Evolutionary conservation across 495 filamentous ascomycete species (phyloP).

Genomic region (Bombardia bombarda): DNA sequence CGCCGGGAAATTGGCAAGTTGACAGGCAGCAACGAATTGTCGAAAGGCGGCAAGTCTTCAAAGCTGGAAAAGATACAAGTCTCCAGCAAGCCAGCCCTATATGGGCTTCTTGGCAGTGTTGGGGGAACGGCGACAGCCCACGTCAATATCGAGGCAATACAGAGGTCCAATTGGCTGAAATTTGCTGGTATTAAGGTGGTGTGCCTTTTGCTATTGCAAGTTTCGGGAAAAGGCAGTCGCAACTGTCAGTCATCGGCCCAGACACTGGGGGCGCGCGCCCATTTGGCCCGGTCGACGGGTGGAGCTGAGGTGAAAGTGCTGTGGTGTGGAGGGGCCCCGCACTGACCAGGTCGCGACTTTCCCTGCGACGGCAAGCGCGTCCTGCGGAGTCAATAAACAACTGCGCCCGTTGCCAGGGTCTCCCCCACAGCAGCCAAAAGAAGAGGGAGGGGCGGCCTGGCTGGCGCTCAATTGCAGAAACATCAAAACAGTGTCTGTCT

Average conservation of each 20-base stretch:
- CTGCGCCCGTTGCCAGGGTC: constrained; percentile 35
- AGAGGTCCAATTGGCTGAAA: constrained; percentile 6
- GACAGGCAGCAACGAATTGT: neutral
- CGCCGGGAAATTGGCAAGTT: too few species aligned
- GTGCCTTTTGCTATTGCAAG: neutral
- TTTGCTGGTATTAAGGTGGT: neutral
- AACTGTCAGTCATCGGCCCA: neutral
- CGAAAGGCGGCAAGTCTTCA: neutral
- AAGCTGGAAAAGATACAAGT: neutral
- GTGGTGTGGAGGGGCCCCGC: constrained; percentile 12
- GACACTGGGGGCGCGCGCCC: too few species aligned
- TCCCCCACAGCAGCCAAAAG: too few species aligned
- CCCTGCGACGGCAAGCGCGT: constrained; percentile 5
- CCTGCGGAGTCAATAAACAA: constrained; percentile 31
- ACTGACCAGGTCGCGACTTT: constrained; percentile 9
- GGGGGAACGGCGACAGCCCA: constrained; percentile 1
- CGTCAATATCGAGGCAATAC: neutral
- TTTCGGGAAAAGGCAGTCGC: neutral
- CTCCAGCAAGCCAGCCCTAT: neutral
- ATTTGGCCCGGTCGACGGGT: too few species aligned
- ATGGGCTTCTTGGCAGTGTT: constrained; percentile 3
- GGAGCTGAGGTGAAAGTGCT: neutral
- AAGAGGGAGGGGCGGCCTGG: too few species aligned
- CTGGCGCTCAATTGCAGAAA: too few species aligned
- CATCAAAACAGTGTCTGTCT: too few species aligned